Evolutionary conservation across 176 grass and related monocot species (phyloP).

Genomic region (Avena sativa): DNA sequence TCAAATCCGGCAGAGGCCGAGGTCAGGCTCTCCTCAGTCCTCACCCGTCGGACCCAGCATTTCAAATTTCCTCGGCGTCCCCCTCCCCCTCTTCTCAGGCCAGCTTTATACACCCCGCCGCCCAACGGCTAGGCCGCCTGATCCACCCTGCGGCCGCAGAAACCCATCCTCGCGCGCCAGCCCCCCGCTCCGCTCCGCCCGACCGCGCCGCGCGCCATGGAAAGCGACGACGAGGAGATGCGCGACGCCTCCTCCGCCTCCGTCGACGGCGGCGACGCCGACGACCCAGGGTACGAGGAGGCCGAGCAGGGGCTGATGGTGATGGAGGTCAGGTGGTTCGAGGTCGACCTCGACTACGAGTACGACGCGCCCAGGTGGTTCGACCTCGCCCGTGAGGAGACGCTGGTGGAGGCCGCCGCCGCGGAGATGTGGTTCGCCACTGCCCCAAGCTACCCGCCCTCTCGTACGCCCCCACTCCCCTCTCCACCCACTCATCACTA

Average conservation of each 20-base stretch:
- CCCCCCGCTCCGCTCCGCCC: neutral
- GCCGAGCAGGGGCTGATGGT: constrained; percentile 39
- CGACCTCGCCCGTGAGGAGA: constrained; percentile 72
- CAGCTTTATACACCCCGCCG: constrained; percentile 20
- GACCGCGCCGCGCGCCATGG: neutral
- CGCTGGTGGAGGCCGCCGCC: constrained; percentile 44
- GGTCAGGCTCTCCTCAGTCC: neutral
- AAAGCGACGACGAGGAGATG: constrained; percentile 57
- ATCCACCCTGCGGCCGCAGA: neutral
- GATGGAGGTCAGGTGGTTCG: constrained; percentile 58
- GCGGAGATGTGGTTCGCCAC: constrained; percentile 81
- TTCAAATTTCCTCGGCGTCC: constrained; percentile 72
- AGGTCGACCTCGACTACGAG: constrained; percentile 94
- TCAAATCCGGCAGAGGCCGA: constrained; percentile 51
- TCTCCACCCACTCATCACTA: neutral
- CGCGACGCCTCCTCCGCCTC: constrained; percentile 40
- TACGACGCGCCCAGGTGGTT: constrained; percentile 89
- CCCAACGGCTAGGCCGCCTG: constrained; percentile 9
- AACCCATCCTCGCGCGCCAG: neutral
- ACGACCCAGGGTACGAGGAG: neutral
- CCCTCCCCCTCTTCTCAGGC: constrained; percentile 24
- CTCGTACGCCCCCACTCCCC: constrained; percentile 51
- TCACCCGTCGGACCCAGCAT: constrained; percentile 60
- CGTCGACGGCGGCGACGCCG: neutral
- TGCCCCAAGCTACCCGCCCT: constrained; percentile 82